phyloP scores from a whole-genome alignment of 352 stramenopile species.

The Globisporangium viniferum region DNA sequence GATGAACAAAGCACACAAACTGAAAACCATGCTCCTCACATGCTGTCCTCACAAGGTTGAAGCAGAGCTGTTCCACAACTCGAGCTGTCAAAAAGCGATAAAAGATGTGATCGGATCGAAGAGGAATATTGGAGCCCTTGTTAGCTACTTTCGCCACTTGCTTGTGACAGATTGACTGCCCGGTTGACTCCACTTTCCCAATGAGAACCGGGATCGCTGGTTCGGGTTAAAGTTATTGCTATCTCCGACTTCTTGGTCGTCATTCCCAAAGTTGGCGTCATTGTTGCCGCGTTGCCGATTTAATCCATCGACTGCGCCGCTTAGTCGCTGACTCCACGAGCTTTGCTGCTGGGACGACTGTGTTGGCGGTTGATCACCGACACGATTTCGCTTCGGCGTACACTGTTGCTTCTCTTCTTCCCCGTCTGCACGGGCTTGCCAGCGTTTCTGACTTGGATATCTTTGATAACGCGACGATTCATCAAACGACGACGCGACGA shows the following conservation, averaged over 20 bases:
- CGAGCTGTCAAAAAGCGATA: background rate
- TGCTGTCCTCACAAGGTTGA: background rate
- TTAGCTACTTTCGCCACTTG: slow-evolving; percentile 16
- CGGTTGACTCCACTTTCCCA: slow-evolving; percentile 14
- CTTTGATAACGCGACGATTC: slow-evolving; percentile 1
- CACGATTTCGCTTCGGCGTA: slow-evolving; percentile 2
- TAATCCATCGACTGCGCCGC: background rate
- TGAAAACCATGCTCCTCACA: background rate
- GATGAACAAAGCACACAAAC: background rate
- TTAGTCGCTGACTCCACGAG: slow-evolving; percentile 18
- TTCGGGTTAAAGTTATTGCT: background rate
- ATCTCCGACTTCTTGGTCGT: background rate
- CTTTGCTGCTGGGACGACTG: slow-evolving; percentile 1
- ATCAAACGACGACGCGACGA: background rate
- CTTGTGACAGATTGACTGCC: slow-evolving; percentile 14
- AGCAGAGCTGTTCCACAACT: background rate
- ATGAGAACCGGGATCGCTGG: slow-evolving; percentile 11
- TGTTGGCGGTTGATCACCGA: background rate
- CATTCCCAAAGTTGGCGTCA: background rate
- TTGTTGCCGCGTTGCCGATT: slow-evolving; percentile 2
- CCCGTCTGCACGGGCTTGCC: slow-evolving; percentile 5
- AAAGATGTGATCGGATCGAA: background rate
- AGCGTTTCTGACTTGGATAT: slow-evolving; percentile 13
- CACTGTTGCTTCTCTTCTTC: background rate
- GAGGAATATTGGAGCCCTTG: background rate